Base-by-base conservation (phyloP, 805 yeast species). In the Debaryomyces castellii region DNA sequence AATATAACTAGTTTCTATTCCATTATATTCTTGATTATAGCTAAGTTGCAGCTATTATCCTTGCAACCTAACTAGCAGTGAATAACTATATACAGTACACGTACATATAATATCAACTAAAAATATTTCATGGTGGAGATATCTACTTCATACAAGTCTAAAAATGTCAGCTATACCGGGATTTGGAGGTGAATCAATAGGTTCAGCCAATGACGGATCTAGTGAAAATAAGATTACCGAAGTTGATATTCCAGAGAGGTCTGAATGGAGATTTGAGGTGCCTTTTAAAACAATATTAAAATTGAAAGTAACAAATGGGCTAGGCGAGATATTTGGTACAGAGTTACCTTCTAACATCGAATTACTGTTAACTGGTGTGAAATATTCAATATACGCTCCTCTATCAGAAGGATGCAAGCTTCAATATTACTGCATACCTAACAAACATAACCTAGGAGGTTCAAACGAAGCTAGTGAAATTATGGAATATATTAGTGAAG, bases 281-380 rank as follows among this genome's bases (percentile, higher is more conserved):
- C 81, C 77, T 0, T 72, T 73, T 49, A 74, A 73, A 37, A 70
- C 78, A 14, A 66, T 67, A 16, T 58, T 87, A 32, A 71, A 69
- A n/a, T 57, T 87, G 38, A 79, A 71, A 53, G 72, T 83, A 9
- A 47, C 65, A 2, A 67, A 71, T 2, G 99, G 99, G 3, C 75
- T 83, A 2, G 96, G 89, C 1, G 99, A 94, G 67, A 78, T 90
- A 8, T 89, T 86, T 64, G 99, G 99, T 20, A 89, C 97, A 2
- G 99, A 94, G 62, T 76, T 94, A 20, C 87, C 97, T 2, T 71
- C 76, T 36, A 88, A 86, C 47, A 72, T 76, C 1, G 87, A 82
- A 18, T 35, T 68, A 27, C 62, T 58, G 38, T 51, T 72, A 21
- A 54, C 69, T 10, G 77, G 77, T 4, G 67, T 60, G 18, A 72